A percentile compares a stretch with the other conserved stretches of the same genome.
Conservation (phyloP, 1,284 basidiomycete genomes). For the Golubevia pallescens region DNA sequence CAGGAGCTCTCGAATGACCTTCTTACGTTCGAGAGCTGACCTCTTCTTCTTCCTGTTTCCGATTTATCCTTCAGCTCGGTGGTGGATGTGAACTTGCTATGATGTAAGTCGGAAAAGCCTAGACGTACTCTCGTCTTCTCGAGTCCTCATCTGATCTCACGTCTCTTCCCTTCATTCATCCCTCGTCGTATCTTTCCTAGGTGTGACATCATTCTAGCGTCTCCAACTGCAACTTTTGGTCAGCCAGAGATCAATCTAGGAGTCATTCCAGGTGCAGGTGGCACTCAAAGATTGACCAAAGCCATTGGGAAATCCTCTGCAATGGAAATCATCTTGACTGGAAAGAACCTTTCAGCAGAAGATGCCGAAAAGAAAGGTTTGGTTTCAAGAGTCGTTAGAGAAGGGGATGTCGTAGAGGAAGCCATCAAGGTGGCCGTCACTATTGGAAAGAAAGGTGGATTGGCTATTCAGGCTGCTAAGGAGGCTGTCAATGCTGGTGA, state of each 20-base stretch:
- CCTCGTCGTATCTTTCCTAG: slow-evolving; percentile 24
- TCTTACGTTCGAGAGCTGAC: background rate
- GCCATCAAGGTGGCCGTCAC: slow-evolving; percentile 52
- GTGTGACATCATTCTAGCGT: slow-evolving; percentile 93
- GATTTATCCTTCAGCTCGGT: slow-evolving; percentile 22
- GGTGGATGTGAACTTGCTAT: slow-evolving; percentile 54
- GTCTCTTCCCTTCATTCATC: background rate
- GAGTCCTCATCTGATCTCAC: background rate
- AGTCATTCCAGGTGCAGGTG: slow-evolving; percentile 88
- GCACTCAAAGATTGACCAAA: slow-evolving; percentile 81
- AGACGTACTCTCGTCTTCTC: too few species aligned
- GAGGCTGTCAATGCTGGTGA: slow-evolving; percentile 61
- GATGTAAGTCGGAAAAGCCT: slow-evolving; percentile 42
- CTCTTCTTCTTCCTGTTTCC: background rate
- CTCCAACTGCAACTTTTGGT: slow-evolving; percentile 88
- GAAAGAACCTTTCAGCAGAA: slow-evolving; percentile 64
- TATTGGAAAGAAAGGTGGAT: slow-evolving; percentile 58
- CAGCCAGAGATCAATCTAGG: slow-evolving; percentile 98
- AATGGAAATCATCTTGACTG: slow-evolving; percentile 94
- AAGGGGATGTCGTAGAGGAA: slow-evolving; percentile 58
- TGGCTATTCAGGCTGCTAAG: slow-evolving; percentile 61
- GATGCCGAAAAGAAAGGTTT: slow-evolving; percentile 54
- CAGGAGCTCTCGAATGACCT: background rate
- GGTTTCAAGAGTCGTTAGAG: slow-evolving; percentile 54
- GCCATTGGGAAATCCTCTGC: slow-evolving; percentile 90